Base-by-base conservation (phyloP, 106 monocot genomes). In the Dendrobium nobile region DNA sequence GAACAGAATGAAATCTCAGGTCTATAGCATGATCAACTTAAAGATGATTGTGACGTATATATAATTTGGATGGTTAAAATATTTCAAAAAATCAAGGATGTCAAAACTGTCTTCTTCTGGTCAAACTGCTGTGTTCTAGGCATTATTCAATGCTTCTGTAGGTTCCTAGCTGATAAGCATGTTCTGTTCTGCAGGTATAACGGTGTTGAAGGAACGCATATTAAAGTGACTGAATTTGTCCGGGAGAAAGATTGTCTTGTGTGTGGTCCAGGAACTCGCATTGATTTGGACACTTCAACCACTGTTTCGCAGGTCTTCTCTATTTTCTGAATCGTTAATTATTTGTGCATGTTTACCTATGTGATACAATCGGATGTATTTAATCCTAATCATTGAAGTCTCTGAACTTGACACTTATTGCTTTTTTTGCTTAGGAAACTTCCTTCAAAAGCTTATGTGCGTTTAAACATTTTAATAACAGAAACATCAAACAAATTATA, bases 191-290 rank as follows among this genome's bases (percentile, higher is more conserved):
- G 11, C 48, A 93, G 98, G 78, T 98, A 91, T 79, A 99, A 99
- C 82, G 98, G 98, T 80, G 75, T 85, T 37, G 91, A 91, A 61
- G 98, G 98, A 82, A 87, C 92, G 48, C 95, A 99, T 78, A 90
- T 89, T 28, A 91, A 95, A 87, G 92, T 95, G 27, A 95, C 92
- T 22, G 98, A 95, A 28, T 99, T 95, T 82, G 87, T 88, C 19
- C 88, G 82, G 85, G 95, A 95, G 15, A 89, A 85, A 65, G 91
- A 95, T 73, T 99, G 98, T 47, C 83, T 99, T 78, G 92, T 93
- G 20, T 99, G 98, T 75, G 95, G 98, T 76, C 95, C 92, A 84
- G 98, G 98, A 42, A 93, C 87, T 78, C 94, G 89, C 72, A 40
- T 99, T 41, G 95, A 95, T 79, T 47, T 99, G 80, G 93, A 95